phyloP scores from a whole-genome alignment of 441 rosid species.

The Syzygium syzygioides region DNA sequence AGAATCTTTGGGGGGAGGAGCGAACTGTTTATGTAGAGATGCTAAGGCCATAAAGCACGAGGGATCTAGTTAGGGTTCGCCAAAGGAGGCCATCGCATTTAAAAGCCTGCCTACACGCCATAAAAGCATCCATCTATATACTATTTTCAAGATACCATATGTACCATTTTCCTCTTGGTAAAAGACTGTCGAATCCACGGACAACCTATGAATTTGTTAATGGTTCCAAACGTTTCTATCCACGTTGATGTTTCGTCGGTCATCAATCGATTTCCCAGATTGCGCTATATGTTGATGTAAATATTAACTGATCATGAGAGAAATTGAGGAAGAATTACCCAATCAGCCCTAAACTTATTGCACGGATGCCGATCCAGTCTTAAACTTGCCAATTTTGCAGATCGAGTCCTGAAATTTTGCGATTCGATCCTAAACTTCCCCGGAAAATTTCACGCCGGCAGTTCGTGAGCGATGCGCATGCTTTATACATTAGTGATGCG shows the following conservation, averaged over 20 bases:
- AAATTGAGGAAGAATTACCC: rapidly evolving
- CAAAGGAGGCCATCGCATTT: neutral
- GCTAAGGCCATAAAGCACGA: neutral
- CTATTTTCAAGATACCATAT: neutral
- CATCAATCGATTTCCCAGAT: neutral
- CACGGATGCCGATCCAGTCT: neutral
- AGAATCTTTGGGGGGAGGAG: neutral
- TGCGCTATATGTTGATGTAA: rapidly evolving
- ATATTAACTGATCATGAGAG: neutral
- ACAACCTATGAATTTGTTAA: too few species aligned
- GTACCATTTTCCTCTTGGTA: neutral
- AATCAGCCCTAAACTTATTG: neutral
- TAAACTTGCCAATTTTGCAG: rapidly evolving
- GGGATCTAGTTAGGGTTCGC: neutral
- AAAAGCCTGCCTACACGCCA: neutral
- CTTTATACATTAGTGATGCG: neutral
- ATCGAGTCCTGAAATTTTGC: too few species aligned
- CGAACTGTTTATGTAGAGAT: neutral
- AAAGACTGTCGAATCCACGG: neutral
- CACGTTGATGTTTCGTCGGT: neutral
- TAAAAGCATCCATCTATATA: neutral
- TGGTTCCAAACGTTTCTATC: neutral
- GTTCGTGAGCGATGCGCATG: neutral
- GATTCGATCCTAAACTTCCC: neutral
- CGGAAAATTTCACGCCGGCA: neutral